Evolutionary conservation across 768 basidiomycete genomes (phyloP), one percentile per base, ranked within the genome.

Genomic region (Leccinellum luteum): DNA sequence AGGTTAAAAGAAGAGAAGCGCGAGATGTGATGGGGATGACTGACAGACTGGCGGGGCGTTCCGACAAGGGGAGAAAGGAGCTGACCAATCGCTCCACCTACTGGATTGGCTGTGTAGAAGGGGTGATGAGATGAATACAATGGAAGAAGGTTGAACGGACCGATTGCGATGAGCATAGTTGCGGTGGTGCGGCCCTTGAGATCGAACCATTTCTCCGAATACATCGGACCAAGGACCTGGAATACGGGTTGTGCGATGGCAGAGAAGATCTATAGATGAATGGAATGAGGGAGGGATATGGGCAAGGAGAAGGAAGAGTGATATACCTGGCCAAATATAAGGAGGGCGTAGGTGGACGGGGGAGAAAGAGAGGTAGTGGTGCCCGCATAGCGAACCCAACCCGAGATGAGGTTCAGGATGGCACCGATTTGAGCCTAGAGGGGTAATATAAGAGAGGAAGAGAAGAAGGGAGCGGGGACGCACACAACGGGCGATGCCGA

Each of bases 171-270:
- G 35, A 80, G 48, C 81, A 83, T 83, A n/a, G 83, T 94, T 13
- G 89, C 89, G 0, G 91, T 92, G 3, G 88, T 92, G 43, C 92
- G 79, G 14, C 86, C 84, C 57, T 81, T 76, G 48, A 92, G 72
- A 59, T 88, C 84, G 64, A 94, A 94, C 92, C 92, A 94, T 31
- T 74, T 82, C 67, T 94, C 89, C 0, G 91, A 92, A 70, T 87
- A 94, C 52, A 82, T 85, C 2, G 92, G 89, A 6, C 87, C 88
- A 9, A 92, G 73, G 25, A 93, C 81, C 72, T 90, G 90, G 69
- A 84, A 92, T 14, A 86, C 75, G 3, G 90, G 85, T 65, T 90
- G 87, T 3, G 88, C 76, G 48, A 90, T 70, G 1, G 82, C 82
- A 7, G 82, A 78, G 41, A 92, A 78, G 15, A 85, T 62, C 89